A percentile compares a stretch with the other conserved stretches of the same genome.
Evolutionary conservation across 2,329 filamentous ascomycete species (phyloP).

Genomic region (Clonostachys rhizophaga): DNA sequence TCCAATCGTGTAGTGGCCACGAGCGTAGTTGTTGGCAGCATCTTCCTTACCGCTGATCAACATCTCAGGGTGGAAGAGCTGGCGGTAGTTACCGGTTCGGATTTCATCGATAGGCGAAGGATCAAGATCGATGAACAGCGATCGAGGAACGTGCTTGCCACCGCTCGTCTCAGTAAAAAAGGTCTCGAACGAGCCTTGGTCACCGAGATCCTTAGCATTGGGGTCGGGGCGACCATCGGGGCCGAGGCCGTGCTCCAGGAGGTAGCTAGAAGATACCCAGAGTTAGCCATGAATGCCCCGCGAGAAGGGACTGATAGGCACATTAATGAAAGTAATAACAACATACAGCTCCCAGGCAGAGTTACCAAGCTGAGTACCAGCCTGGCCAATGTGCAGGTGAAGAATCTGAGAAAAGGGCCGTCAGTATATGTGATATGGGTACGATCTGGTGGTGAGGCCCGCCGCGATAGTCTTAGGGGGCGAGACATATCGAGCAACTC

Average conservation of each 20-base stretch:
- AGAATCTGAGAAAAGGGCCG: constrained; percentile 42
- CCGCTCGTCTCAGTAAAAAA: constrained; percentile 70
- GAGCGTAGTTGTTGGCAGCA: constrained; percentile 74
- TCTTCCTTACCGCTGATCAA: constrained; percentile 73
- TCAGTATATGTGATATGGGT: not conserved
- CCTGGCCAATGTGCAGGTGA: constrained; percentile 63
- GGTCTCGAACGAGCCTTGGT: constrained; percentile 64
- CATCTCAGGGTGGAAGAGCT: constrained; percentile 69
- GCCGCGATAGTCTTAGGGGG: not conserved
- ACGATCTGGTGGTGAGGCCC: constrained; percentile 3
- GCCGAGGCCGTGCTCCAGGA: constrained; percentile 67
- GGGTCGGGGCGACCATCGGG: constrained; percentile 60
- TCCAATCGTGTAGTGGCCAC: constrained; percentile 72
- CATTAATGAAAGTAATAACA: constrained; percentile 6
- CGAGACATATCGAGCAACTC: not conserved
- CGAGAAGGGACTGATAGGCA: constrained; percentile 8
- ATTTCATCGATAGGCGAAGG: constrained; percentile 72
- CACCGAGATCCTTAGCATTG: constrained; percentile 52
- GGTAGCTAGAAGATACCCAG: constrained; percentile 45
- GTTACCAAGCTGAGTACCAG: constrained; percentile 70
- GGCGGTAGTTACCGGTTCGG: constrained; percentile 61
- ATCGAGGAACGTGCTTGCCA: constrained; percentile 69
- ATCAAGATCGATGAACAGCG: constrained; percentile 69
- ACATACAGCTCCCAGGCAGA: constrained; percentile 73
- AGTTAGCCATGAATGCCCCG: constrained; percentile 11